Evolutionary conservation across 768 basidiomycete species (phyloP).

Genomic region (Termitomyces sp.): DNA sequence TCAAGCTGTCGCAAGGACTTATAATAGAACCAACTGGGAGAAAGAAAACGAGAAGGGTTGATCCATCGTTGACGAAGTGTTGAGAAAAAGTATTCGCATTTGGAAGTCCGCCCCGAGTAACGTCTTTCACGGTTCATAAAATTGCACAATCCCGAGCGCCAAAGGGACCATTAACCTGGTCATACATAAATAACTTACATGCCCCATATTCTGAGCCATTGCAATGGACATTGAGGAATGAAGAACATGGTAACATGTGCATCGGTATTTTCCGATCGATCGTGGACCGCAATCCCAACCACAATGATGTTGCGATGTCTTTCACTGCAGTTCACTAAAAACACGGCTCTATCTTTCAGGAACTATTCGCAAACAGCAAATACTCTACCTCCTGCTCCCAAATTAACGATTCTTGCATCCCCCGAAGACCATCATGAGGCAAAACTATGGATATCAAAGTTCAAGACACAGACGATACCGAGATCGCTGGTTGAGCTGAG

Average conservation of each 20-base stretch:
- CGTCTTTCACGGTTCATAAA: neutral
- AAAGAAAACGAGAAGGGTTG: neutral
- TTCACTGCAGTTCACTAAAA: neutral
- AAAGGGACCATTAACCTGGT: neutral
- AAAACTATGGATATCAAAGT: slow-evolving; percentile 46
- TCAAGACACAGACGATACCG: slow-evolving; percentile 40
- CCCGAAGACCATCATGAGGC: slow-evolving; percentile 41
- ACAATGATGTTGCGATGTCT: slow-evolving; percentile 2
- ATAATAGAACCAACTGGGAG: neutral
- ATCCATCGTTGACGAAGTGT: neutral
- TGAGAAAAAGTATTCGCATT: neutral
- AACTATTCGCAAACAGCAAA: slow-evolving; percentile 7
- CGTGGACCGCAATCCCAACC: neutral
- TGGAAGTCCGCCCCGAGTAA: neutral
- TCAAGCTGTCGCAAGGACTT: neutral
- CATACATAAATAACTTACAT: neutral
- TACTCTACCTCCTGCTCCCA: slow-evolving; percentile 38
- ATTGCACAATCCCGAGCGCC: neutral
- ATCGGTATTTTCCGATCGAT: neutral
- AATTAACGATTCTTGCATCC: slow-evolving; percentile 25
- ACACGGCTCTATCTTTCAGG: neutral
- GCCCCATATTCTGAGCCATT: neutral
- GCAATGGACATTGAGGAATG: neutral
- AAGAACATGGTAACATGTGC: neutral
- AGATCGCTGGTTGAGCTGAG: slow-evolving; percentile 51